Evolutionary conservation across 1,139 yeast genomes (phyloP), one percentile per base, ranked within the genome.

Genomic region (Starmera stellimalicola): DNA sequence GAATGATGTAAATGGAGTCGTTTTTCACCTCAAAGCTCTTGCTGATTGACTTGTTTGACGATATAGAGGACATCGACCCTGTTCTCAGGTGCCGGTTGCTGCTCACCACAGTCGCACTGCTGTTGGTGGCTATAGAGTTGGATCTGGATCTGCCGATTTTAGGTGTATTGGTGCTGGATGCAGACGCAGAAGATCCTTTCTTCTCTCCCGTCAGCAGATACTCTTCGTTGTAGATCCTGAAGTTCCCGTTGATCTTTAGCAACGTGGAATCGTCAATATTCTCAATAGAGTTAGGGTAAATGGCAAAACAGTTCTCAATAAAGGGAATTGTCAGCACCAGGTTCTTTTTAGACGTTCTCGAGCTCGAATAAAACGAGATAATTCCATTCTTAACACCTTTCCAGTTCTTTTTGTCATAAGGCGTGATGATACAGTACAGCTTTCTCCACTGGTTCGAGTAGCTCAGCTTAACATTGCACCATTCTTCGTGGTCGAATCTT

Each of bases 391-490:
- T 49, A 34, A 37, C 41, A 17, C 62, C 66, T 41, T 51, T 62
- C 36, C 54, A 63, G 47, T 55, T 63, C 46, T 44, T 54, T 52
- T 50, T 74, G 65, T 43, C 63, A 18, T 46, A 51, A 0, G 94
- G 94, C 38, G 81, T 80, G 31, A 83, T 68, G 17, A 81, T 87
- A 6, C 85, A 80, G 61, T 69, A 82, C 54, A 91, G 83, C 37
- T 83, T 65, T 44, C 74, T 74, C 94, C 94, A 84, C 2, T 93
- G 91, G 79, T 81, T 78, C 22, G 94, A 93, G 22, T 83, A 70
- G 19, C 93, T 93, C 54, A 84, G 82, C 37, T 94, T 65, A 33
- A 84, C 83, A 51, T 80, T 69, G 33, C 78, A 80, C 91, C 91
- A 82, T 49, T 83, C 93, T 54, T 80, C 91, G 51, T 77, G 85